Conservation (phyloP, 306 rosid species). For the Parietaria judaica region DNA sequence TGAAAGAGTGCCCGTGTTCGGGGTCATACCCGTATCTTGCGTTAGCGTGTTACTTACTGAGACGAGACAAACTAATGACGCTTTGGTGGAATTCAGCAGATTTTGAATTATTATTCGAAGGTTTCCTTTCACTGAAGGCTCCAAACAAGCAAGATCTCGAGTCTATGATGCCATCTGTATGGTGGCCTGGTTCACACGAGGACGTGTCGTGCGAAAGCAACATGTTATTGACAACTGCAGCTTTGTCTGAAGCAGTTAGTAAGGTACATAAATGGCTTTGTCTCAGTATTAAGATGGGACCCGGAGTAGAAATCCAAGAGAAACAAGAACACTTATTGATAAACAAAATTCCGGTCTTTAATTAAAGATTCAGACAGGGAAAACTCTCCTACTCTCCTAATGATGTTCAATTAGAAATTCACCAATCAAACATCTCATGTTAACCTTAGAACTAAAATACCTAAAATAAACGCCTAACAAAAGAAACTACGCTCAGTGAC, state of each 20-base stretch:
- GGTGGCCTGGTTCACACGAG: conserved; percentile 96
- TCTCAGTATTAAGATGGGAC: not conserved
- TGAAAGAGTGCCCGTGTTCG: conserved; percentile 74
- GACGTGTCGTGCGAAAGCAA: conserved; percentile 60
- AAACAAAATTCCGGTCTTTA: too few species aligned
- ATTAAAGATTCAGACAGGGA: too few species aligned
- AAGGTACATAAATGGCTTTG: conserved; percentile 43
- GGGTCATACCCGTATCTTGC: conserved; percentile 93
- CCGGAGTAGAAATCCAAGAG: too few species aligned
- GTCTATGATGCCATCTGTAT: conserved; percentile 81
- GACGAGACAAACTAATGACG: conserved; percentile 79
- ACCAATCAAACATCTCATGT: too few species aligned
- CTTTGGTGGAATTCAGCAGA: conserved; percentile 92
- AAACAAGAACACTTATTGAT: too few species aligned
- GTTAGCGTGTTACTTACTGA: conserved; percentile 64
- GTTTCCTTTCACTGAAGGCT: conserved; percentile 74
- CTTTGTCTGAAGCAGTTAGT: conserved; percentile 73
- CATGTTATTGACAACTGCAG: conserved; percentile 77
- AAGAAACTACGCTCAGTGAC: too few species aligned
- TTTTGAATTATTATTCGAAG: conserved; percentile 84
- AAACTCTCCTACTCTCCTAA: too few species aligned
- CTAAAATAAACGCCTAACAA: too few species aligned
- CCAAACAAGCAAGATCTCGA: conserved; percentile 94
- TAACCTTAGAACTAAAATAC: too few species aligned
- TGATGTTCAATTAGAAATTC: too few species aligned